Percentiles rank a stretch among this genome's conserved stretches.
Conservation (phyloP, 129 eudicot species). For the Calendula officinalis region DNA sequence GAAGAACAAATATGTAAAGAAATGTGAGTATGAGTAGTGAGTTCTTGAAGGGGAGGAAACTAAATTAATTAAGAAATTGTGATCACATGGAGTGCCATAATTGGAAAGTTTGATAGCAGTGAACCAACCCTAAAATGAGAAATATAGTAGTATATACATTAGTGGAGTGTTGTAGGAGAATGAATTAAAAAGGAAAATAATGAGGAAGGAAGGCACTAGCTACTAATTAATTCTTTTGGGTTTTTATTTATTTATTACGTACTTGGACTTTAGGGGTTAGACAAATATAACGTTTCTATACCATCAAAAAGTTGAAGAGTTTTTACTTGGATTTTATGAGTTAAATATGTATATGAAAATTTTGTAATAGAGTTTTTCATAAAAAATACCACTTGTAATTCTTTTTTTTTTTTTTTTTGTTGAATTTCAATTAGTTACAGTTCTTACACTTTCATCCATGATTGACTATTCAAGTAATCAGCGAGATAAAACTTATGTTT, state of each 20-base stretch:
- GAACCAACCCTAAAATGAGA: conserved; percentile 22
- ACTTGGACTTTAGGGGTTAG: conserved; percentile 26
- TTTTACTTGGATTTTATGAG: too few species aligned
- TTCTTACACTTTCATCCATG: too few species aligned
- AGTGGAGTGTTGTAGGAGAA: conserved; percentile 26
- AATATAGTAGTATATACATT: conserved; percentile 18
- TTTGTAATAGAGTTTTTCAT: too few species aligned
- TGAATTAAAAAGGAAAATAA: conserved; percentile 5
- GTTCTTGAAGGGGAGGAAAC: conserved; percentile 15
- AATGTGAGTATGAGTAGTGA: conserved; percentile 6
- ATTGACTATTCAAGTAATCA: too few species aligned
- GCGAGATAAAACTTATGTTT: too few species aligned
- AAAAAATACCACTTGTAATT: too few species aligned
- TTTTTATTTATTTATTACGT: conserved; percentile 1
- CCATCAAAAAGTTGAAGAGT: background rate
- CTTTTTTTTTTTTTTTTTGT: too few species aligned
- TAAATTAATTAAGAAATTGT: conserved; percentile 9
- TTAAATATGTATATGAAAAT: too few species aligned
- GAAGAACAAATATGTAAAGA: background rate
- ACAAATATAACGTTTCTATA: conserved; percentile 11
- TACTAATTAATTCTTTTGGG: conserved; percentile 14
- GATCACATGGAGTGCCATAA: conserved; percentile 22
- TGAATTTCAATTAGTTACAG: too few species aligned
- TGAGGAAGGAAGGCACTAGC: conserved; percentile 18
- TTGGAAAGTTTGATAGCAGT: conserved; percentile 26